Conservation (phyloP, 2,329 filamentous ascomycete genomes). For the Didymellaceae sp. region DNA sequence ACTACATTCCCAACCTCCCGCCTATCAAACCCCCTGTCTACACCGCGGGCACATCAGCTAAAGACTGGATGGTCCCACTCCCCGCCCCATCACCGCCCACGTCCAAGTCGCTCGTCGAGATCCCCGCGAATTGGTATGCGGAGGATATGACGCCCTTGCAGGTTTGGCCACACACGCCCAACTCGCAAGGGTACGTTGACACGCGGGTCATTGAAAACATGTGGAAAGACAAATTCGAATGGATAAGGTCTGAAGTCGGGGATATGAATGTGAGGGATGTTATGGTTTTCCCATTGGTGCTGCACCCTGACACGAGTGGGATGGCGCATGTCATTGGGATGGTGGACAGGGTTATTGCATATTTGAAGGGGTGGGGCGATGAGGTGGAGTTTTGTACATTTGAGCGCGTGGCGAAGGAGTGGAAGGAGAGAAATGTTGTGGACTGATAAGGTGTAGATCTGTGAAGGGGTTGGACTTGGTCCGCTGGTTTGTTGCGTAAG, state of each 20-base stretch:
- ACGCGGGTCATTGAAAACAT: constrained; percentile 64
- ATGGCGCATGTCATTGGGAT: constrained; percentile 68
- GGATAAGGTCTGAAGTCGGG: constrained; percentile 52
- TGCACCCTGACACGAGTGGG: constrained; percentile 66
- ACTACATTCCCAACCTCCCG: constrained; percentile 54
- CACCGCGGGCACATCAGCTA: constrained; percentile 44
- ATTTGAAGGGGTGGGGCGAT: constrained; percentile 56
- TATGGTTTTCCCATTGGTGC: constrained; percentile 59
- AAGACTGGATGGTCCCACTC: constrained; percentile 55
- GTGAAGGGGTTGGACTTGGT: too few relatives aligned
- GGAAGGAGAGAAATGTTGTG: constrained; percentile 39
- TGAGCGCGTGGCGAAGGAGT: constrained; percentile 52
- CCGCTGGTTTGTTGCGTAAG: background rate
- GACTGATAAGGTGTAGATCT: too few relatives aligned
- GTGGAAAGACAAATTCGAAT: constrained; percentile 67
- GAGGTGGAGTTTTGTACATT: constrained; percentile 56
- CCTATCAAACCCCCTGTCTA: constrained; percentile 53
- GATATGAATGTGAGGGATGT: constrained; percentile 42
- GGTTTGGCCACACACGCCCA: constrained; percentile 55
- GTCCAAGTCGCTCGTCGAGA: constrained; percentile 51
- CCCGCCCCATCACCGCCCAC: constrained; percentile 33
- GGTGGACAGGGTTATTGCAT: constrained; percentile 59
- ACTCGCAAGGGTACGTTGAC: constrained; percentile 65
- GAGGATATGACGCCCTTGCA: constrained; percentile 61
- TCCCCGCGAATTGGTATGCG: constrained; percentile 60